These are phyloP conservation scores for Elsinoe arachidis DNA, from an alignment of 2,329 filamentous ascomycete species.

Conservation along the genomic window DNA sequence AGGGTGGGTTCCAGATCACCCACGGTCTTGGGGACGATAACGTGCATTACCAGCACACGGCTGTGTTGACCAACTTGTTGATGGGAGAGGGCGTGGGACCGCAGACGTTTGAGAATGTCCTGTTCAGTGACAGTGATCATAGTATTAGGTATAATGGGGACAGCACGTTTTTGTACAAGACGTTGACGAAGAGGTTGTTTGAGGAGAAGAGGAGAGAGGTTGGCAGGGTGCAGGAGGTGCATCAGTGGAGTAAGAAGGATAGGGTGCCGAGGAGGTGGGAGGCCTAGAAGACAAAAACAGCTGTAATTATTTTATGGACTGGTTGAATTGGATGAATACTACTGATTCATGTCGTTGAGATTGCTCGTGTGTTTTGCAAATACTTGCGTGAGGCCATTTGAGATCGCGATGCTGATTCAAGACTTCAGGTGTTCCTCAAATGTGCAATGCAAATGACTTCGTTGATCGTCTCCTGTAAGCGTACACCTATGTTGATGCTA, in stretches of 20 bases:
- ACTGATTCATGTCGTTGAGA: too few relatives aligned
- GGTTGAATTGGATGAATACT: too few relatives aligned
- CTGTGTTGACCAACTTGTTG: conserved; percentile 53
- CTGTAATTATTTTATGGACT: too few relatives aligned
- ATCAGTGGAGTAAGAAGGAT: conserved; percentile 41
- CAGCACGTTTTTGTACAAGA: conserved; percentile 51
- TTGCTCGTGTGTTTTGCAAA: too few relatives aligned
- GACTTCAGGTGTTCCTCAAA: too few relatives aligned
- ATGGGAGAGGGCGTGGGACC: conserved; percentile 52
- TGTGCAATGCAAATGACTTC: neutral
- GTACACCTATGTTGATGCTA: neutral
- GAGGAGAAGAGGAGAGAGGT: conserved; percentile 3
- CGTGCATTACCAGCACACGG: conserved; percentile 61
- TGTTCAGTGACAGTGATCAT: conserved; percentile 59
- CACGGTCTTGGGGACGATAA: conserved; percentile 64
- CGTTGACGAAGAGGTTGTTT: conserved; percentile 41
- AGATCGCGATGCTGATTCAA: too few relatives aligned
- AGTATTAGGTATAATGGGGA: conserved; percentile 51
- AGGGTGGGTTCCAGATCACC: conserved; percentile 52
- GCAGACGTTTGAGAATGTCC: conserved; percentile 53
- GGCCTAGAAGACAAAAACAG: neutral
- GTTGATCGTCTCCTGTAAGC: neutral
- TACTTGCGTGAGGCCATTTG: too few relatives aligned
- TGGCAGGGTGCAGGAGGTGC: conserved; percentile 25
- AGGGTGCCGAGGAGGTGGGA: conserved; percentile 2